Evolutionary conservation across 2,329 filamentous ascomycete genomes (phyloP), one percentile per base, ranked within the genome.

Genomic region (Aspergillus sp.): DNA sequence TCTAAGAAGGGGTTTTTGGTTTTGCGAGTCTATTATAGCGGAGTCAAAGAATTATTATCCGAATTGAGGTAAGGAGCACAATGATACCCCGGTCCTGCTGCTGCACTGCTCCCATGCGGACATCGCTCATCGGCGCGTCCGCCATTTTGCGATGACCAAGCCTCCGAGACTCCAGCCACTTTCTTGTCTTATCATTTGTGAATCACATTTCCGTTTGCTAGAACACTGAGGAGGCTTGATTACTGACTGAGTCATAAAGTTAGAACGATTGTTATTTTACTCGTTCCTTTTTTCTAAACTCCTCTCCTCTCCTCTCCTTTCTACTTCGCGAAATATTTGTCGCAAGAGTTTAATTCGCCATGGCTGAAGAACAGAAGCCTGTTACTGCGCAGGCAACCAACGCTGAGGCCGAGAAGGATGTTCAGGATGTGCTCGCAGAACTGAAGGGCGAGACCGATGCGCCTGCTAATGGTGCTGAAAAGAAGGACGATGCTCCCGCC

Each of bases 341-440:
- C 59, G 45, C 56, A 55, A 33, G 37, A 58, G 43, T 49, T 53
- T 41, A 39, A 37, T 48, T 58, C 52, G 55, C 52, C 56, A 76
- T 76, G 74, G 66, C 73, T 46, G 73, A 74, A 51, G 73, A 75
- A 66, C 69, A 73, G 56, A 75, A 77, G 62, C 60, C 68, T 46
- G 62, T 66, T 27, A 37, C 52, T 43, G 57, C 65, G 41, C 68
- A 70, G 44, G 60, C 69, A 41, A 77, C 70, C 45, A 79, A 79
- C 62, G 67, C 68, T 23, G 73, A 75, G 46, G 75, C 77, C n/a
- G 75, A 77, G 59, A 73, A 78, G 68, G 77, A 80, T 67, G 77
- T 79, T 14, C 71, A 78, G 67, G 72, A 75, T 57, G 70, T 79
- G 52, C 71, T 79, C 44, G 75, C 75, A 19, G 77, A 80, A 66